Conservation (phyloP, 2,329 filamentous ascomycete genomes). For the Hymenoscyphus salicellus region DNA sequence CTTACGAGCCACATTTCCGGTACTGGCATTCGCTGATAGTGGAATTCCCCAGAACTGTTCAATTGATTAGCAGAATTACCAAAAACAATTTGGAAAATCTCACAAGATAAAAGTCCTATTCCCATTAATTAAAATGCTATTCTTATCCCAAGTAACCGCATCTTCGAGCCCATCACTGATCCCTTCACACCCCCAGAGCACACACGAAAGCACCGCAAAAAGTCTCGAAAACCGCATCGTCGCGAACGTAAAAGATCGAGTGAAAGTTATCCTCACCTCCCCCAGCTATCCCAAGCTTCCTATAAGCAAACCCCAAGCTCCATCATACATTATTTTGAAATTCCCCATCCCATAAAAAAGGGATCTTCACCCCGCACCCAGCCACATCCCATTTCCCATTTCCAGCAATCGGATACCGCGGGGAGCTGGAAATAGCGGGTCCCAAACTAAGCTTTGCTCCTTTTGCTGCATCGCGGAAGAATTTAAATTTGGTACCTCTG, state of each 20-base stretch:
- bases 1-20: conserved; percentile 49
- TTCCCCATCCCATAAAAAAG: not conserved
- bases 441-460: not conserved
- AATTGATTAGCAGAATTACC: conserved; percentile 10
- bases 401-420: conserved; percentile 20
- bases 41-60: conserved; percentile 43
- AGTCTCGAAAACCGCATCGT: conserved; percentile 28
- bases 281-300: not conserved
- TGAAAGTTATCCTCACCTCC: not conserved
- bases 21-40: conserved; percentile 52
- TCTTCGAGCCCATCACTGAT: conserved; percentile 43
- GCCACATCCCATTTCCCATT: conserved; percentile 6
- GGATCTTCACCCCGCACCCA: conserved; percentile 5
- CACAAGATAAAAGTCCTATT: conserved; percentile 47
- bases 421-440: not conserved
- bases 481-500: not conserved
- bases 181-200: conserved; percentile 31
- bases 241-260: not conserved
- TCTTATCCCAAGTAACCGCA: conserved; percentile 45
- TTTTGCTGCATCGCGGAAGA: conserved; percentile 7
- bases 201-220: conserved; percentile 24
- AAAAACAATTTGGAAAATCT: conserved; percentile 2
- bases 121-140: conserved; percentile 49
- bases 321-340: conserved; percentile 16
- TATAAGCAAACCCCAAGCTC: not conserved